phyloP scores from a whole-genome alignment of 75 land plant species.

The Sequoia sempervirens region DNA sequence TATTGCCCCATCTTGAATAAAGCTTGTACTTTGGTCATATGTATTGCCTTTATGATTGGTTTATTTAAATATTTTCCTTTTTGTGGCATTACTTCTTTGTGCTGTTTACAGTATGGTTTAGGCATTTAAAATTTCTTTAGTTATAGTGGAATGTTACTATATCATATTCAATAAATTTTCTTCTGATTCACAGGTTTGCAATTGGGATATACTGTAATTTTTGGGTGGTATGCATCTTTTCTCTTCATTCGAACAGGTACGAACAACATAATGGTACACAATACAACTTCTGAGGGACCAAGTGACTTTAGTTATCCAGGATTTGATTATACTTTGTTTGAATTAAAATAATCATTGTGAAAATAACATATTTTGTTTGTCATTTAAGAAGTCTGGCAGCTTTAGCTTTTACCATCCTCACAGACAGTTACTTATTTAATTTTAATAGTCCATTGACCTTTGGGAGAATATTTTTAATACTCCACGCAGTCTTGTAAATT shows the following conservation, averaged over 20 bases:
- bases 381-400: not conserved
- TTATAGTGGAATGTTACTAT: not conserved
- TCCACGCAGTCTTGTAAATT: not conserved
- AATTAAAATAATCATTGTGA: not conserved
- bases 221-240: conserved; percentile 95
- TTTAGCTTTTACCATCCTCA: not conserved
- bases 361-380: not conserved
- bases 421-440: not conserved
- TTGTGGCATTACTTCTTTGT: not conserved
- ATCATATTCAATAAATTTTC: not conserved
- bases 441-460: not conserved
- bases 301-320: not conserved
- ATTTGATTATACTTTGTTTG: not conserved
- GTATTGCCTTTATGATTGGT: not conserved
- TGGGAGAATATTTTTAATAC: not conserved
- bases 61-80: not conserved
- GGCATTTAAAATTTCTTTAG: not conserved
- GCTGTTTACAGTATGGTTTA: not conserved
- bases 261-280: not conserved
- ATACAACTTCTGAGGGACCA: not conserved
- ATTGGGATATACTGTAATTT: conserved; percentile 83
- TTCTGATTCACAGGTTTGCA: conserved; percentile 55
- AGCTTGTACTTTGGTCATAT: not conserved
- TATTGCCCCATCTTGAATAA: not conserved
- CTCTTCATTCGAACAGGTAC: conserved; percentile 81